Base-by-base conservation (phyloP, 257 asterid species). In the Nicotiana paniculata region DNA sequence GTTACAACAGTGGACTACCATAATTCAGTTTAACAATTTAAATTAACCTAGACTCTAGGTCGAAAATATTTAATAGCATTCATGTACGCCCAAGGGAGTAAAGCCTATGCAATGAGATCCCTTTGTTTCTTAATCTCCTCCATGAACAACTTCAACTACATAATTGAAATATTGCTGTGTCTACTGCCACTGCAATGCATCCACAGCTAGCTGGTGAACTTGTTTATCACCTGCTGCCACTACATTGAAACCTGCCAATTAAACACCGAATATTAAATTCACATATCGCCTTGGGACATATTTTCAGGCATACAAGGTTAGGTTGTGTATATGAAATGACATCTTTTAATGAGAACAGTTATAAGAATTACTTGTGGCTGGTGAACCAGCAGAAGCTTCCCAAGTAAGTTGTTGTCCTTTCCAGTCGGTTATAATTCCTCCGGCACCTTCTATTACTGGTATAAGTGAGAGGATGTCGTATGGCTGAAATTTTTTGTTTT, bases 371-470 rank as follows among this genome's bases (percentile, higher is more conserved):
- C 99, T 91, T 51, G 95, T 67, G 46, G 91, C 93, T 6, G 57
- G 85, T 77, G 98, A 82, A 67, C 81, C 90, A 30, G 97, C 86
- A 39, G 98, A 94, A 79, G 97, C 97, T 86, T 93, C 91, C 99
- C 99, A 96, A 51, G 69, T 75, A 85, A 96, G 95, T 77, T 82
- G 84, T 21, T 83, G 68, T 17, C 99, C 99, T 63, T 81, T 82
- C 99, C 98, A 96, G 85, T 96, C 98, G 24, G 98, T 96, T 85
- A 93, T 88, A 57, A 85, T 87, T 82, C 98, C 98, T 83, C 98
- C 99, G 5, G 97, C 97, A 17, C 99, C 99, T 86, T 96, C 93
- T 77, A 94, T 92, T 88, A 96, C 98, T 46, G 98, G 99, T 85
- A 92, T 83, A 87, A 93, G 91, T 77, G 99, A 89, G n/a, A 96